A percentile compares a stretch with the other conserved stretches of the same genome.
Evolutionary conservation across 129 eudicot species (phyloP).

Genomic region (Flaveria bidentis): DNA sequence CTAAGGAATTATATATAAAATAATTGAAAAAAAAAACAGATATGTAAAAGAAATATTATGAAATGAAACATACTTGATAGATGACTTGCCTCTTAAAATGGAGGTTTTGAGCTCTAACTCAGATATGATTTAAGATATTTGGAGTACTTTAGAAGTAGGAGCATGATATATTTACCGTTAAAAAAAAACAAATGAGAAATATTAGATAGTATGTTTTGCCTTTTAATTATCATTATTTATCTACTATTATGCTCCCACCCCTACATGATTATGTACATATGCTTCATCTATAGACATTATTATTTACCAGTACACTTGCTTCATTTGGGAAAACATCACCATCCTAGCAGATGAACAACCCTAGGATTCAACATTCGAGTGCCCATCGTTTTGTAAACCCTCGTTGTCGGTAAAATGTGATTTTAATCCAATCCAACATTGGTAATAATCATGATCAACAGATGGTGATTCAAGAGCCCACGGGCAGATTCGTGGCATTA

Average conservation of each 20-base stretch:
- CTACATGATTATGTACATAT: slow-evolving; percentile 30
- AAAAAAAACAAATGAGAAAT: neutral
- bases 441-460: slow-evolving; percentile 83
- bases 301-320: slow-evolving; percentile 30
- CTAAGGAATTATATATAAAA: neutral
- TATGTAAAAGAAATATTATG: neutral
- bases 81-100: too few relatives aligned
- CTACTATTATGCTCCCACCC: slow-evolving; percentile 10
- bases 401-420: slow-evolving; percentile 53
- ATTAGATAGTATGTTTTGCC: neutral
- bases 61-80: neutral
- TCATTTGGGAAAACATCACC: slow-evolving; percentile 9
- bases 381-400: slow-evolving; percentile 41
- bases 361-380: slow-evolving; percentile 13
- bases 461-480: slow-evolving; percentile 95
- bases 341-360: neutral
- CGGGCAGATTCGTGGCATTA: slow-evolving; percentile 78
- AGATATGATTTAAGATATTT: too few relatives aligned
- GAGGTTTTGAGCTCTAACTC: too few relatives aligned
- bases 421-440: slow-evolving; percentile 91
- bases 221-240: neutral
- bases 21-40: neutral
- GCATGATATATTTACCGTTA: neutral
- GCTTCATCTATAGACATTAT: slow-evolving; percentile 1
- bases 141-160: too few relatives aligned